Evolutionary conservation across 202 grass and related monocot genomes (phyloP).

Genomic region (Hordeum pubiflorum): DNA sequence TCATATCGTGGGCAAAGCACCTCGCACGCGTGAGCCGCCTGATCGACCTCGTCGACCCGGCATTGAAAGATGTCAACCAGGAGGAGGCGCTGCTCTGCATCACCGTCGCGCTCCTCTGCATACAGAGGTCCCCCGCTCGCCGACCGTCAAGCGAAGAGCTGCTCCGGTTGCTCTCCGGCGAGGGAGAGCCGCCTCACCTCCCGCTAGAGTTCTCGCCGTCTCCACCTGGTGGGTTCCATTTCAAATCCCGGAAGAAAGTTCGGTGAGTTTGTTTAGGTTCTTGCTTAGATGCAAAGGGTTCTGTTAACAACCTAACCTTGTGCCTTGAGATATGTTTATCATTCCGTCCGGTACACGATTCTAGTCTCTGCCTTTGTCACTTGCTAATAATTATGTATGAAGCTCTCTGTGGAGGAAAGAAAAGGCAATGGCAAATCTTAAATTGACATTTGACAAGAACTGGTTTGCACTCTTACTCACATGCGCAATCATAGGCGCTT

Average conservation of each 20-base stretch:
- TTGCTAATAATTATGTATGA: slow-evolving; percentile 11
- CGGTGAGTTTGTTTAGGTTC: slow-evolving; percentile 39
- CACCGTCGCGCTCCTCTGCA: slow-evolving; percentile 66
- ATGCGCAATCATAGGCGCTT: not conserved
- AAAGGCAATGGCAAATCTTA: slow-evolving; percentile 1
- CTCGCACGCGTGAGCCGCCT: slow-evolving; percentile 52
- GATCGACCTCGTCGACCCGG: slow-evolving; percentile 58
- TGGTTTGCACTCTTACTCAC: slow-evolving; percentile 5
- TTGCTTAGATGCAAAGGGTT: slow-evolving; percentile 7
- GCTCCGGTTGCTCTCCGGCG: slow-evolving; percentile 53
- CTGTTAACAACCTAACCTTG: slow-evolving; percentile 9
- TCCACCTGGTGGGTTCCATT: slow-evolving; percentile 52
- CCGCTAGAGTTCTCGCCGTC: slow-evolving; percentile 70
- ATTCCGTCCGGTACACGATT: not conserved
- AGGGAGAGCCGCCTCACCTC: slow-evolving; percentile 53
- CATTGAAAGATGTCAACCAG: slow-evolving; percentile 45
- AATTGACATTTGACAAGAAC: slow-evolving; percentile 17
- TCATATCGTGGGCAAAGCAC: slow-evolving; percentile 75
- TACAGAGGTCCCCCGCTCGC: slow-evolving; percentile 56
- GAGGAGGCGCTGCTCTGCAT: slow-evolving; percentile 71
- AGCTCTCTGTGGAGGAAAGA: slow-evolving; percentile 6
- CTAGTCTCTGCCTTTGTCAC: slow-evolving; percentile 17
- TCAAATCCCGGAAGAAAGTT: slow-evolving; percentile 55
- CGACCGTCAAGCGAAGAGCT: slow-evolving; percentile 52
- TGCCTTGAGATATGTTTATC: slow-evolving; percentile 11